Base-by-base conservation (phyloP, 352 stramenopile species). In the Peronosclerospora sorghi region DNA sequence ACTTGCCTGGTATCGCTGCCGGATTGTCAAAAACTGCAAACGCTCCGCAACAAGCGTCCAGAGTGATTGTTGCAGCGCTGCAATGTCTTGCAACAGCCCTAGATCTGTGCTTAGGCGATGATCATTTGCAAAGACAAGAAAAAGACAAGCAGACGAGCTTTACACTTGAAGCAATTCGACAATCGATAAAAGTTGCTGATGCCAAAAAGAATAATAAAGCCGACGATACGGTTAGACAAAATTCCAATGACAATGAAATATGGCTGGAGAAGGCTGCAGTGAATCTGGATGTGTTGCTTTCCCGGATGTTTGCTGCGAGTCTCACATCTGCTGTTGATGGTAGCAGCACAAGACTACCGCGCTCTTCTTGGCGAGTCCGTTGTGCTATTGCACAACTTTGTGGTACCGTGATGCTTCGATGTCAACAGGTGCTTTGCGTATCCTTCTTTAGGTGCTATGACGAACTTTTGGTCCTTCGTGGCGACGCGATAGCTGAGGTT, bases 361-460 rank as follows among this genome's bases (percentile, higher is more conserved):
- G 62, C 17, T 66, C 65, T 18, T 82, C 80, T 6, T 88, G 76
- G 73, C 57, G 69, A 35, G 69, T 94, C 30, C 72, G 70, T 19
- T 49, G 37, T 34, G 72, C 74, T 12, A 41, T 89, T 15, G 68
- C 73, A n/a, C 46, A 62, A 8, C 60, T 94, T 14, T 94, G 76
- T 38, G 47, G 45, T 29, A 61, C 54, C 8, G 59, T 91, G 10
- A 61, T 87, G 45, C 29, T 77, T 1, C 38, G 63, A 12, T 86
- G 76, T 19, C 73, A 68, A 7, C 35, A 14, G 32, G 62, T 57
- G 0, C 70, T 94, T 9, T 45, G 48, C 2, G 40, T 59, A 2
- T 82, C 64, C 5, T 90, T 89, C 24, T 78, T 94, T 47, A 67
- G 62, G 9, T 85, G 68, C 32, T 87, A 76, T 20, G 81, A 94